These are phyloP conservation scores for Fusarium graminum DNA, from an alignment of 2,329 filamentous ascomycete species.

Conservation along the genomic window DNA sequence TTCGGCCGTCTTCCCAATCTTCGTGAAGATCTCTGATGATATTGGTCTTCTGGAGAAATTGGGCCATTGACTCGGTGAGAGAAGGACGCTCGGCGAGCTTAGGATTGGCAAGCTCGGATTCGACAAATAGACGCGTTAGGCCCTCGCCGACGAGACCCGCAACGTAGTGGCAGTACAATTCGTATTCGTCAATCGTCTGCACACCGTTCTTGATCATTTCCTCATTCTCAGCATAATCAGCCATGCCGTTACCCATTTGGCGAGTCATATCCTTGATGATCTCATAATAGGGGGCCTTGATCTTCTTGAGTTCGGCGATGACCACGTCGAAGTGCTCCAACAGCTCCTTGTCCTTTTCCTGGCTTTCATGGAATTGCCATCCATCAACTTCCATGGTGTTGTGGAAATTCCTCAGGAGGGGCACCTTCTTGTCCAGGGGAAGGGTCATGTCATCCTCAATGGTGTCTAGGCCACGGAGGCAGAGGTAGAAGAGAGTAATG, in stretches of 20 bases:
- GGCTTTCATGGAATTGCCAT: slow-evolving; percentile 89
- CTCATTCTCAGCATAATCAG: slow-evolving; percentile 89
- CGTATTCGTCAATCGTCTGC: slow-evolving; percentile 87
- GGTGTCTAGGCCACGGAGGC: slow-evolving; percentile 93
- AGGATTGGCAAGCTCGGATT: slow-evolving; percentile 87
- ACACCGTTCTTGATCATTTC: slow-evolving; percentile 85
- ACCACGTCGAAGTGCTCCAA: slow-evolving; percentile 93
- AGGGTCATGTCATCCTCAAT: slow-evolving; percentile 99
- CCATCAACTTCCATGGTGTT: slow-evolving; percentile 82
- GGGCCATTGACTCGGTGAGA: slow-evolving; percentile 94
- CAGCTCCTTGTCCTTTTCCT: slow-evolving; percentile 94
- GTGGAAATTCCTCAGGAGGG: slow-evolving; percentile 85
- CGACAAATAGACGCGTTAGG: slow-evolving; percentile 88
- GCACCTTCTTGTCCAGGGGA: slow-evolving; percentile 83
- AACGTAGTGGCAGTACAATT: slow-evolving; percentile 97
- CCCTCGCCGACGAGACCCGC: slow-evolving; percentile 98
- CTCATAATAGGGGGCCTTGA: slow-evolving; percentile 84
- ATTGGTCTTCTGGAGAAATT: slow-evolving; percentile 98
- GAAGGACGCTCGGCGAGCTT: slow-evolving; percentile 82
- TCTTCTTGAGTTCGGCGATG: slow-evolving; percentile 85
- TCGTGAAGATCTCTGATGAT: slow-evolving; percentile 97
- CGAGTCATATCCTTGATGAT: slow-evolving; percentile 94
- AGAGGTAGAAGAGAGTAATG: slow-evolving; percentile 91
- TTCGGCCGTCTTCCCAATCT: slow-evolving; percentile 86
- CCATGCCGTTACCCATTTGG: slow-evolving; percentile 99